Evolutionary conservation across 768 basidiomycete species (phyloP), one percentile per base, ranked within the genome.

Genomic region (Trametopsis cervina): DNA sequence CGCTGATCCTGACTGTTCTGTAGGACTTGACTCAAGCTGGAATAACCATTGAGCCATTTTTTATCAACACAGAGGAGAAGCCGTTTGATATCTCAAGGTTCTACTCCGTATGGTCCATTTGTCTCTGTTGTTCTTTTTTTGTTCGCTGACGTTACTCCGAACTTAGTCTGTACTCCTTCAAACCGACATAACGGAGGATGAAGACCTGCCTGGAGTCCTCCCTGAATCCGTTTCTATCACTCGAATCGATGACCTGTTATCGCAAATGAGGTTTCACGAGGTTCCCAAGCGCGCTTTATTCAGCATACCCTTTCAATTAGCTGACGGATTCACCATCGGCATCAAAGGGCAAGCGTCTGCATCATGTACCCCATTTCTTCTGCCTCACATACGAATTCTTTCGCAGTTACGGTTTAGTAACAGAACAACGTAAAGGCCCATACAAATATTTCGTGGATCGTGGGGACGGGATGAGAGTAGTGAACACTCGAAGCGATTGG

Each of bases 1-100:
- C 6, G 15, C 18, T 6, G 44, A 50, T 42, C 22, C 25, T 27
- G 13, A 45, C 24, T 22, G 24, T 22, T 17, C 22, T 13, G 4
- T 47, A 94, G 91, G 93, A 96, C 60, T 69, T 95, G 43, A 74
- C 75, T 9, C 85, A 90, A 67, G 75, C 83, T 3, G 89, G 91
- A 0, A 82, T 85, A 17, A 75, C 75, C 4, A 71, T 96, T 36
- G 87, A 91, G 53, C 90, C 93, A 0, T 96, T 95, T 66, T 94
- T 96, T 66, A 89, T 97, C 45, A 80, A 79, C 46, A 78, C 77
- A 0, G 64, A 73, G 3, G 76, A 80, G 4, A 80, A 77, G 38
- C 70, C 75, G 0, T 97, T 96, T 52, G 79, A 89, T 43, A 60
- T 80, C 3, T 66, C 73, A 20, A 88, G 80, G 49, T 93, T 93